Evolutionary conservation across 2,329 filamentous ascomycete genomes (phyloP), one percentile per base, ranked within the genome.

Genomic region (Aureobasidium sp.): DNA sequence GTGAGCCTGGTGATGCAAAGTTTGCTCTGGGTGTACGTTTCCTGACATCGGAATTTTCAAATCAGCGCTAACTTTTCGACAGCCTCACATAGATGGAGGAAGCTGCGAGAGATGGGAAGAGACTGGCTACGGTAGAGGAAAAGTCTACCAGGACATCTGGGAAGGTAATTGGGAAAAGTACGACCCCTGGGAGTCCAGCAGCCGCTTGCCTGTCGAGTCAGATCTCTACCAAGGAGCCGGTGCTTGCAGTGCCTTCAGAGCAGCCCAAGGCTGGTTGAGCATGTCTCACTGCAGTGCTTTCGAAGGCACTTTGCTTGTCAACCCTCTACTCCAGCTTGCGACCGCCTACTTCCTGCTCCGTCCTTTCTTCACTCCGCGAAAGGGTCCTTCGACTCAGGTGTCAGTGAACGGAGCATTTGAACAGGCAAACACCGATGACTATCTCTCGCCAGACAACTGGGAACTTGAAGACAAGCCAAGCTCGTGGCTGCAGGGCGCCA

Each of bases 231-330:
- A 90, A 56, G 90, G 92, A 0, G 81, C 91, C 0, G 92, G 92
- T 0, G 86, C 89, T 0, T 96, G 90, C 75, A 87, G 83, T 50
- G 90, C 92, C 79, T 92, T 96, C 75, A 83, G 93, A 43, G 88
- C 91, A 81, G 93, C 90, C 73, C 92, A 97, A 75, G 92, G 91
- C 20, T 97, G 92, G 92, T 74, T 97, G 59, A 84, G 83, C 64
- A 87, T 97, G 81, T 91, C 87, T 63, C 76, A 79, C n/a, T 87
- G 85, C 0, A 85, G 81, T 0, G 89, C 90, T 0, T 80, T 81
- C 5, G 87, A 96, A 75, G 92, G 92, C 0, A 94, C 92, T 0
- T 75, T 97, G 59, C 80, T 90, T 47, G 88, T 96, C 1, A 92
- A 92, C 69, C 92, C 92, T 0, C 78, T 95, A 59, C 76, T 94